Conservation (phyloP, 345 rosid species). For the Eucalyptus regnans region DNA sequence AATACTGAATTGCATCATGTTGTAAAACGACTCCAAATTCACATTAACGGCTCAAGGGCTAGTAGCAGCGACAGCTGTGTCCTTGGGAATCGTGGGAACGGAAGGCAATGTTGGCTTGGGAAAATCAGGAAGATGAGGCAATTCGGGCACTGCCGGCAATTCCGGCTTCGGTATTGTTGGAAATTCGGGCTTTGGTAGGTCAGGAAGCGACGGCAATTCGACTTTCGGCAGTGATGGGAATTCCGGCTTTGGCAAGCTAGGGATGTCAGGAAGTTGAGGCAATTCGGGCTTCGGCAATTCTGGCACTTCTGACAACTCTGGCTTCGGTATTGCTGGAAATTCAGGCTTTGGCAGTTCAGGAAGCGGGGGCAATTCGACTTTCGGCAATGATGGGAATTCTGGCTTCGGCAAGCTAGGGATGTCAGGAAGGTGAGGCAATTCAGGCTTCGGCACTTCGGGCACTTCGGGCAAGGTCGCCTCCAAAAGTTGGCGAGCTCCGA, state of each 20-base stretch:
- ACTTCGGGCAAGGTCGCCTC: neutral
- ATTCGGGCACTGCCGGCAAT: neutral
- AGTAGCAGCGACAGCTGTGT: neutral
- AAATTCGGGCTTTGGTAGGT: neutral
- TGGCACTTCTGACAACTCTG: neutral
- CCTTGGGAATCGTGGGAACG: neutral
- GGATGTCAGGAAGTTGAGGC: neutral
- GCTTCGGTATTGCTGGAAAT: neutral
- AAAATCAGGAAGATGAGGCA: neutral
- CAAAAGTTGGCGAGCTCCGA: neutral
- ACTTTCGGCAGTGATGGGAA: neutral
- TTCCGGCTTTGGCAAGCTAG: neutral
- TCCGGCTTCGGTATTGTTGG: neutral
- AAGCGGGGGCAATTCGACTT: neutral
- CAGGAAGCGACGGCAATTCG: neutral
- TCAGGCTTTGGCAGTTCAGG: neutral
- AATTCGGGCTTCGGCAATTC: neutral
- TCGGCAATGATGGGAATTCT: neutral
- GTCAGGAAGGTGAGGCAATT: neutral
- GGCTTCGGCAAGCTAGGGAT: neutral
- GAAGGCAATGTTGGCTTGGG: neutral
- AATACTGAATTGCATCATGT: neutral
- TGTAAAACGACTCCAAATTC: neutral
- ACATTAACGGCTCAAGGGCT: neutral
- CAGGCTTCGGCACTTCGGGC: neutral